Percentiles rank a stretch among this genome's conserved stretches.
Conservation (phyloP, 1,139 yeast genomes). For the Casaregolazyma lundiana region DNA sequence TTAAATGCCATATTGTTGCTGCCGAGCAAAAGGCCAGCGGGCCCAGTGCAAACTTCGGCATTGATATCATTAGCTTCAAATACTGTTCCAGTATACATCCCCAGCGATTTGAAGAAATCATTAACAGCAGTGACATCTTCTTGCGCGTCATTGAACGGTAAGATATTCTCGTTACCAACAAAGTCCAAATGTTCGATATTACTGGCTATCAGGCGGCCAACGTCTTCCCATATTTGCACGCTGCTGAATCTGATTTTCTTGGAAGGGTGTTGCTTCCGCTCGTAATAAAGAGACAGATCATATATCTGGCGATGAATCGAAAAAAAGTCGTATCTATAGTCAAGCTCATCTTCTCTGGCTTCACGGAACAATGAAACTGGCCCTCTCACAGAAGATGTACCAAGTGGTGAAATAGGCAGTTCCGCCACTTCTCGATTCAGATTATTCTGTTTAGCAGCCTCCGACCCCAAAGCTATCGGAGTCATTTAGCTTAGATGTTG, state of each 20-base stretch:
- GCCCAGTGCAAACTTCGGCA: constrained; percentile 11
- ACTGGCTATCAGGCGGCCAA: constrained; percentile 13
- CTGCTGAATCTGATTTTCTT: constrained; percentile 12
- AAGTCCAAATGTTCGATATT: constrained; percentile 4
- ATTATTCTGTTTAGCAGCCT: neutral
- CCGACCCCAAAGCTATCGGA: neutral
- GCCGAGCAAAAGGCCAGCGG: neutral
- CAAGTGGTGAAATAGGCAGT: no score
- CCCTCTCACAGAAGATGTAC: no score
- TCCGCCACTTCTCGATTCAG: no score
- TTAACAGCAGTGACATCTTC: constrained; percentile 13
- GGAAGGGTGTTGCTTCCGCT: constrained; percentile 9
- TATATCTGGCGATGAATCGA: constrained; percentile 10
- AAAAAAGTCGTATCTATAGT: neutral
- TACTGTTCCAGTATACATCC: constrained; percentile 13
- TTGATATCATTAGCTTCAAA: constrained; percentile 15
- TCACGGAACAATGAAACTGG: no score
- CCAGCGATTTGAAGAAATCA: constrained; percentile 12
- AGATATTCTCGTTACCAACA: neutral
- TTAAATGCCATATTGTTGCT: constrained; percentile 4
- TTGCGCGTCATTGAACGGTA: constrained; percentile 5
- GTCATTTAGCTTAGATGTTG: neutral
- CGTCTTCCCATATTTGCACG: constrained; percentile 18
- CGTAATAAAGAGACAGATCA: constrained; percentile 15
- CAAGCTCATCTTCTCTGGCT: constrained; percentile 1